Percentiles rank a stretch among this genome's conserved stretches.
phyloP scores from a whole-genome alignment of 768 basidiomycete species.

The Gymnopilus junonius region DNA sequence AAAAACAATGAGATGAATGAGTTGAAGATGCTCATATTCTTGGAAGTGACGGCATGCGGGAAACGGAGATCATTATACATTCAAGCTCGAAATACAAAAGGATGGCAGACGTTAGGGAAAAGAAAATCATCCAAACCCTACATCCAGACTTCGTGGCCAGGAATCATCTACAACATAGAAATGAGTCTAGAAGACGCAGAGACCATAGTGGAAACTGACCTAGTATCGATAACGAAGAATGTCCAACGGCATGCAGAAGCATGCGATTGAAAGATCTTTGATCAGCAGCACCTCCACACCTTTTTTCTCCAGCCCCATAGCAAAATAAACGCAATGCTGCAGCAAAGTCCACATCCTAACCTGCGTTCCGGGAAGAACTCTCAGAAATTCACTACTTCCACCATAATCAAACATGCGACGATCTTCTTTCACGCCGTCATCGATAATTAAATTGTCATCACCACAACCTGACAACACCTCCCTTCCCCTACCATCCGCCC shows the following conservation, averaged over 20 bases:
- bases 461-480: neutral
- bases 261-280: slow-evolving; percentile 15
- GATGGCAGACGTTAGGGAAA: neutral
- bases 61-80: slow-evolving; percentile 3
- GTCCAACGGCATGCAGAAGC: slow-evolving; percentile 14
- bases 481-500: slow-evolving; percentile 50
- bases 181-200: neutral
- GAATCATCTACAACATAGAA: slow-evolving; percentile 8
- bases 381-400: neutral
- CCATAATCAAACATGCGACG: neutral
- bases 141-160: slow-evolving; percentile 4
- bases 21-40: neutral
- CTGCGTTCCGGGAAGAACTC: slow-evolving; percentile 7
- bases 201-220: slow-evolving; percentile 9
- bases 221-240: slow-evolving; percentile 15
- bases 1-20: neutral
- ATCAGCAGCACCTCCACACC: slow-evolving; percentile 1
- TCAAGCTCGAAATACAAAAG: slow-evolving; percentile 16
- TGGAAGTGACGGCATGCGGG: neutral
- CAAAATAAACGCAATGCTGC: slow-evolving; percentile 9
- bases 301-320: slow-evolving; percentile 6
- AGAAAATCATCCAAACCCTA: neutral
- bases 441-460: slow-evolving; percentile 2
- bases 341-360: slow-evolving; percentile 6
- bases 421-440: neutral